phyloP scores from a whole-genome alignment of 345 rosid species.

The Populus tremula region DNA sequence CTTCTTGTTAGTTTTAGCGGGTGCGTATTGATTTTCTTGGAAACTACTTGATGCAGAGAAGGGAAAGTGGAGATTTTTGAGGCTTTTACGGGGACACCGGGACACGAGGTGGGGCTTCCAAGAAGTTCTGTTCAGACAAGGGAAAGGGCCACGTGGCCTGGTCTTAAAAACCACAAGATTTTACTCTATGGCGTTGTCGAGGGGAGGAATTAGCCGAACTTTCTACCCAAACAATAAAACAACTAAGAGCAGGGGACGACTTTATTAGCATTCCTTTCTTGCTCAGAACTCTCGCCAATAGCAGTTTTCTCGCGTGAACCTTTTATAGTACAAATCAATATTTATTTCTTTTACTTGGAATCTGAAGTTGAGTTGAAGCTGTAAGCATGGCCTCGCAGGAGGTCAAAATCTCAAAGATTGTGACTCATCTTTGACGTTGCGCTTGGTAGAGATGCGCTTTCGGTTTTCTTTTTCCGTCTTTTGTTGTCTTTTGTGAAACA shows the following conservation, averaged over 20 bases:
- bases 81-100: too few relatives aligned
- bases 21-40: too few relatives aligned
- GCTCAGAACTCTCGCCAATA: neutral
- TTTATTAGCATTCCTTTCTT: too few relatives aligned
- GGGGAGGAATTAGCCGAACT: neutral
- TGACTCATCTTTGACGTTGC: neutral
- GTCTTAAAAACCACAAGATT: neutral
- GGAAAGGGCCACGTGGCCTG: neutral
- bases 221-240: neutral
- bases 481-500: too few relatives aligned
- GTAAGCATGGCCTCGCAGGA: neutral
- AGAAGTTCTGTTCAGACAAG: neutral
- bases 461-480: neutral
- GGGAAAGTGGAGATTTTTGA: too few relatives aligned
- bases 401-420: neutral
- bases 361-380: neutral
- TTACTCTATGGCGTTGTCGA: neutral
- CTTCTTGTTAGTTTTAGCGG: too few relatives aligned
- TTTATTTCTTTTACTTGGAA: neutral
- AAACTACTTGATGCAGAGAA: too few relatives aligned
- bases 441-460: constrained; percentile 11
- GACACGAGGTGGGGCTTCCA: neutral
- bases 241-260: neutral
- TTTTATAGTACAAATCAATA: neutral
- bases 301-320: neutral